These are phyloP conservation scores for Colletotrichum tropicale DNA, from an alignment of 2,329 filamentous ascomycete species.

Conservation along the genomic window DNA sequence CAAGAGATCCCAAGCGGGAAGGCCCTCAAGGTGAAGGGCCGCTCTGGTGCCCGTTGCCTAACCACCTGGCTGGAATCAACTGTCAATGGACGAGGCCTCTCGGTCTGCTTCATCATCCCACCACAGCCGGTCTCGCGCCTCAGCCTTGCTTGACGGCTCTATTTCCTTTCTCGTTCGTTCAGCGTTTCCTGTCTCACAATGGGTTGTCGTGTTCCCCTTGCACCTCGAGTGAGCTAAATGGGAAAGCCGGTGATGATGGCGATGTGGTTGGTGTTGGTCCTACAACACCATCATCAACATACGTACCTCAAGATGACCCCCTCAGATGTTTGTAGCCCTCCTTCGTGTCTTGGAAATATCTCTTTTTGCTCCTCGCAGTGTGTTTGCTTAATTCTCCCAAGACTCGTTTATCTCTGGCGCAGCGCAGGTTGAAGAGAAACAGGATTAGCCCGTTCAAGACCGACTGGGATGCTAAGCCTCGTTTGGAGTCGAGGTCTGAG, in stretches of 20 bases:
- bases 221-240: not conserved
- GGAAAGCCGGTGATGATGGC: not conserved
- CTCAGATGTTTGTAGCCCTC: not conserved
- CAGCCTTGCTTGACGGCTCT: not conserved
- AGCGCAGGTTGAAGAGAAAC: not conserved
- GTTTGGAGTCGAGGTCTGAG: not conserved
- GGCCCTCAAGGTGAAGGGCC: not conserved
- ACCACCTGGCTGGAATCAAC: not conserved
- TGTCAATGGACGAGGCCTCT: not conserved
- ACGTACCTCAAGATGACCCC: not conserved
- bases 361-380: not conserved
- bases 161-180: not conserved
- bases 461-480: not conserved
- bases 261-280: not conserved
- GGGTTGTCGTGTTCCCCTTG: not conserved
- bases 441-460: not conserved
- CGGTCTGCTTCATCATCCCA: not conserved
- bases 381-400: not conserved
- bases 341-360: not conserved
- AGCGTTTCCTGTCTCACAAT: not conserved
- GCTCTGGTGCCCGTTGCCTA: slow-evolving; percentile 1
- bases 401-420: not conserved
- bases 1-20: not conserved
- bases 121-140: not conserved
- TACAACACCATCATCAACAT: not conserved